A percentile compares a stretch with the other conserved stretches of the same genome.
phyloP scores from a whole-genome alignment of 2,329 filamentous ascomycete species.

The Paecilomyces sp. region DNA sequence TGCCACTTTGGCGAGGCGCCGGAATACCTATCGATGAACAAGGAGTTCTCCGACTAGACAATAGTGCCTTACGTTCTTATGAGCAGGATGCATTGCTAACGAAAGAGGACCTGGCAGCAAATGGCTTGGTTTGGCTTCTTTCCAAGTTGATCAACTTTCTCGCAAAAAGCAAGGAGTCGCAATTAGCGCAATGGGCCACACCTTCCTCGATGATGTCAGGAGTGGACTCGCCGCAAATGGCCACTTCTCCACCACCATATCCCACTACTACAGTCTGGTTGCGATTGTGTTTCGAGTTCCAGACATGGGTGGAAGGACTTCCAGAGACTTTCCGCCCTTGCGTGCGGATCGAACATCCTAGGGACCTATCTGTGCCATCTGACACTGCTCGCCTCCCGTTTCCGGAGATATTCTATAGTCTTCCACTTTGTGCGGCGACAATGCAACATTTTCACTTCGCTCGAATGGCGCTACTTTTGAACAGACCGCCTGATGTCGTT shows the following conservation, averaged over 20 bases:
- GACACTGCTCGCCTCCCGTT: conserved; percentile 33
- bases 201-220: conserved; percentile 7
- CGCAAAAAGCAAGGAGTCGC: conserved; percentile 48
- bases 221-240: conserved; percentile 21
- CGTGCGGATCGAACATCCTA: conserved; percentile 38
- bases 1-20: conserved; percentile 54
- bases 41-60: conserved; percentile 37
- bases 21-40: conserved; percentile 49
- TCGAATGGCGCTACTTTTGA: conserved; percentile 54
- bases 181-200: conserved; percentile 25
- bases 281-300: conserved; percentile 47
- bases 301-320: conserved; percentile 50
- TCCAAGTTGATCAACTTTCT: conserved; percentile 59
- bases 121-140: conserved; percentile 56
- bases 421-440: conserved; percentile 55
- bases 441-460: conserved; percentile 62
- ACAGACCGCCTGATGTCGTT: conserved; percentile 51
- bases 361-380: conserved; percentile 20
- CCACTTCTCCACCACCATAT: conserved; percentile 40
- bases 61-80: conserved; percentile 7
- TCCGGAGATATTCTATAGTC: conserved; percentile 53
- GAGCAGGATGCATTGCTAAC: conserved; percentile 25
- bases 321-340: conserved; percentile 53
- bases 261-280: conserved; percentile 46
- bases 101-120: conserved; percentile 54